Conservation (phyloP, 495 filamentous ascomycete genomes). For the Copromyces sp. region DNA sequence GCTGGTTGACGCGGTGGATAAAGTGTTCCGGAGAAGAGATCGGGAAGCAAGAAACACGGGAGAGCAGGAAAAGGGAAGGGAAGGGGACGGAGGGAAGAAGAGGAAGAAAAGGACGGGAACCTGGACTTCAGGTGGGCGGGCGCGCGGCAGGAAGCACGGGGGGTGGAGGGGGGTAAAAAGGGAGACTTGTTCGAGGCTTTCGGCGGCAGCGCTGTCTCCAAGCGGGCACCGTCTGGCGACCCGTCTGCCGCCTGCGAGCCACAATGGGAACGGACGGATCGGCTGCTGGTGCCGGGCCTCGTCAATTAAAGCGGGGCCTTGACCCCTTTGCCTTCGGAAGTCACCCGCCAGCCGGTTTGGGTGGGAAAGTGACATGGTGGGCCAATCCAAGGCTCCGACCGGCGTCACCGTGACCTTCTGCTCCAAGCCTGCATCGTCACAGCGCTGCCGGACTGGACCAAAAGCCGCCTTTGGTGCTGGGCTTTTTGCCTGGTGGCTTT, state of each 20-base stretch:
- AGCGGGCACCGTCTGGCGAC: not conserved
- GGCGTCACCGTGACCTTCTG: not conserved
- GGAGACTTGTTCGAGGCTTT: slow-evolving; percentile 16
- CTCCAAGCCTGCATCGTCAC: not conserved
- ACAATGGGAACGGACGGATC: slow-evolving; percentile 28
- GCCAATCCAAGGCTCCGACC: not conserved
- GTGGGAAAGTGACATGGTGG: not conserved
- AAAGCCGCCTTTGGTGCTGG: not conserved
- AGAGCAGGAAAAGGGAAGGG: not conserved
- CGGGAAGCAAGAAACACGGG: not conserved
- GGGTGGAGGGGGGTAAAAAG: slow-evolving; percentile 25
- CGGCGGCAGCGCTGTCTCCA: slow-evolving; percentile 20
- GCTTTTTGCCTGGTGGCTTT: not conserved
- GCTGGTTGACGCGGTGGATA: not conserved
- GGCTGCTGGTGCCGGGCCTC: slow-evolving; percentile 31
- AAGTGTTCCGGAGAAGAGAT: not conserved
- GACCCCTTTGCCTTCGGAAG: slow-evolving; percentile 8
- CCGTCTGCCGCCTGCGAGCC: slow-evolving; percentile 8
- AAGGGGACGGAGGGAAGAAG: not conserved
- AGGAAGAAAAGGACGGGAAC: not conserved
- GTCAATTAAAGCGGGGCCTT: slow-evolving; percentile 18
- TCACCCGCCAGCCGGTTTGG: not conserved
- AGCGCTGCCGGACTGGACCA: not conserved
- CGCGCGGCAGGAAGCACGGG: slow-evolving; percentile 19
- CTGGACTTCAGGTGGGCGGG: not conserved